Percentiles rank a stretch among this genome's conserved stretches.
phyloP scores from a whole-genome alignment of 2,329 filamentous ascomycete species.

The Fusarium ambrosium region DNA sequence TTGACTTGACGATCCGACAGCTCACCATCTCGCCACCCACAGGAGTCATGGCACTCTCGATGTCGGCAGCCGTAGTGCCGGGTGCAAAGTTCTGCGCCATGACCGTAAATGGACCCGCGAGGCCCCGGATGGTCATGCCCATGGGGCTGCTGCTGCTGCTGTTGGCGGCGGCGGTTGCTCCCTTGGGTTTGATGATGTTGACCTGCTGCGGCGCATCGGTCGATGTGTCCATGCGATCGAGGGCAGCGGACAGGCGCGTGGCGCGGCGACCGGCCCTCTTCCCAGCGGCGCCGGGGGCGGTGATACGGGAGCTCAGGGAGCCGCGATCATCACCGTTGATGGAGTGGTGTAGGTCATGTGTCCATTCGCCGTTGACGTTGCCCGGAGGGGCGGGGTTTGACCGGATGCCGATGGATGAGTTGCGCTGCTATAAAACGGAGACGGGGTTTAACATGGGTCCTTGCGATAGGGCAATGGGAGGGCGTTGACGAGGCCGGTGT shows the following conservation, averaged over 20 bases:
- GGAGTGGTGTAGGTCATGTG: constrained; percentile 74
- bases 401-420: constrained; percentile 38
- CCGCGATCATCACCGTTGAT: constrained; percentile 52
- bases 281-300: constrained; percentile 51
- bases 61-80: constrained; percentile 85
- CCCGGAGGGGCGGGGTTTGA: constrained; percentile 54
- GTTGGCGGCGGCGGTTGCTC: constrained; percentile 11
- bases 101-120: constrained; percentile 78
- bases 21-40: constrained; percentile 77
- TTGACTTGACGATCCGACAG: constrained; percentile 76
- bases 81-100: constrained; percentile 86
- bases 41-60: constrained; percentile 84
- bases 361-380: constrained; percentile 77
- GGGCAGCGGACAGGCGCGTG: constrained; percentile 60
- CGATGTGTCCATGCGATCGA: constrained; percentile 57
- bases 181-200: constrained; percentile 48
- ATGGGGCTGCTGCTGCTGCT: constrained; percentile 37
- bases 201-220: constrained; percentile 52
- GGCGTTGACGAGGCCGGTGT: constrained; percentile 25
- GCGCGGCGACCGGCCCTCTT: constrained; percentile 45
- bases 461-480: constrained; percentile 13
- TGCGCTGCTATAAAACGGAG: constrained; percentile 38
- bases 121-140: constrained; percentile 79
- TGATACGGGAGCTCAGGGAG: constrained; percentile 64
- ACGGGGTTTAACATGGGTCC: constrained; percentile 19